phyloP scores from a whole-genome alignment of 2,329 filamentous ascomycete species.

The Cordyceps militaris region DNA sequence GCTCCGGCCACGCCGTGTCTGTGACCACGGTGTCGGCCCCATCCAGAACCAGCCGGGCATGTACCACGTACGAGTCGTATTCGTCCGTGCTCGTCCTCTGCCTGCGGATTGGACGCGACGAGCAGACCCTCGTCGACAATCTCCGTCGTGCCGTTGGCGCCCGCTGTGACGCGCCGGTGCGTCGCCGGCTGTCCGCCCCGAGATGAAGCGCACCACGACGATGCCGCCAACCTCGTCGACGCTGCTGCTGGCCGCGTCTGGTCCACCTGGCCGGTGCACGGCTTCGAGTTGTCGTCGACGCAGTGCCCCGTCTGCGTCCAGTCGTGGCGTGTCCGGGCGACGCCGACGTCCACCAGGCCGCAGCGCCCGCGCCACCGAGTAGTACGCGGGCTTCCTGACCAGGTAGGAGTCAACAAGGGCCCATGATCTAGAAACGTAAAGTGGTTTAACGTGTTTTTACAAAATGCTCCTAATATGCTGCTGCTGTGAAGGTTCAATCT shows the following conservation, averaged over 20 bases:
- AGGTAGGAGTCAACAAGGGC: slow-evolving; percentile 56
- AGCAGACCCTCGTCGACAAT: slow-evolving; percentile 21
- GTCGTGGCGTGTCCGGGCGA: slow-evolving; percentile 37
- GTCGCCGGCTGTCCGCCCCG: slow-evolving; percentile 27
- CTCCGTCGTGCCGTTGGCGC: slow-evolving; percentile 34
- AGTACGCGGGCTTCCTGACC: slow-evolving; percentile 55
- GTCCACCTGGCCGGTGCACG: slow-evolving; percentile 32
- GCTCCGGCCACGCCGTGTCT: slow-evolving; percentile 54
- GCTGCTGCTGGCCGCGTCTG: slow-evolving; percentile 29
- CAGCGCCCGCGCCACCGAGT: slow-evolving; percentile 49
- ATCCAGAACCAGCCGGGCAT: slow-evolving; percentile 33
- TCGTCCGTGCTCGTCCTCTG: slow-evolving; percentile 21
- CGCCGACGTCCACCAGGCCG: slow-evolving; percentile 52
- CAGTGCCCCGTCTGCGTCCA: slow-evolving; percentile 29
- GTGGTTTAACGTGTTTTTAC: no score
- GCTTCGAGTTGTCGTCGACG: slow-evolving; percentile 16
- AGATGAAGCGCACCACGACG: slow-evolving; percentile 33
- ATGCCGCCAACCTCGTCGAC: slow-evolving; percentile 19
- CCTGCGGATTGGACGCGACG: slow-evolving; percentile 6
- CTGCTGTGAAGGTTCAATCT: no score
- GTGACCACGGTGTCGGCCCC: slow-evolving; percentile 34
- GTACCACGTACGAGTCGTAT: slow-evolving; percentile 41
- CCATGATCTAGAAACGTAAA: no score
- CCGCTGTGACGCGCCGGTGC: slow-evolving; percentile 19
- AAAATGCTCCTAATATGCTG: no score